phyloP scores from a whole-genome alignment of 306 rosid genomes.

The Cicer yamashitae region DNA sequence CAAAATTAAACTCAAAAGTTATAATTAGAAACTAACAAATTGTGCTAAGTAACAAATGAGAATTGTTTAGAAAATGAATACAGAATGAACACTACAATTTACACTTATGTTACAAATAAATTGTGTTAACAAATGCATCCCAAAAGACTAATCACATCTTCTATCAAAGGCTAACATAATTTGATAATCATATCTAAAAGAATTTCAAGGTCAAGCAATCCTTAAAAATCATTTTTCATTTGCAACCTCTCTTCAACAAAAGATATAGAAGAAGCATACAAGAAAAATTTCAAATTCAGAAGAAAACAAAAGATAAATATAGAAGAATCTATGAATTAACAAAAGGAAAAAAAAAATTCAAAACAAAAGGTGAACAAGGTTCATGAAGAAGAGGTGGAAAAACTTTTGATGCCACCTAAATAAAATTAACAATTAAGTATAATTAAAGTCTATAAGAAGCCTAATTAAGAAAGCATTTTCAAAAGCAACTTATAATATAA shows the following conservation, averaged over 20 bases:
- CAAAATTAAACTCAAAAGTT: not conserved
- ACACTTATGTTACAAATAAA: not conserved
- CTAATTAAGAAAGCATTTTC: not conserved
- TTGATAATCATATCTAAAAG: slow-evolving; percentile 38
- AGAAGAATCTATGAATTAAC: slow-evolving; percentile 14
- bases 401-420: not conserved
- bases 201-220: slow-evolving; percentile 34
- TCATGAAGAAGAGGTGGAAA: not conserved
- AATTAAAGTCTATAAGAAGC: not conserved
- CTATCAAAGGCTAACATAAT: slow-evolving; percentile 7
- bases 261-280: slow-evolving; percentile 30
- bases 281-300: slow-evolving; percentile 23
- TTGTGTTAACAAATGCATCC: not conserved
- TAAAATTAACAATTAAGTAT: not conserved
- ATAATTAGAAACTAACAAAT: not conserved
- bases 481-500: slow-evolving; percentile 15
- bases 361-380: not conserved
- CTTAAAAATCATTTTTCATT: slow-evolving; percentile 22
- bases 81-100: not conserved
- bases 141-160: not conserved
- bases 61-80: not conserved
- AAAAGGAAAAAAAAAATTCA: not conserved
- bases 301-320: not conserved
- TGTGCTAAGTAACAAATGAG: not conserved
- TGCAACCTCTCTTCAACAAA: slow-evolving; percentile 28